Base-by-base conservation (phyloP, 257 asterid species). In the Agastache rugosa region DNA sequence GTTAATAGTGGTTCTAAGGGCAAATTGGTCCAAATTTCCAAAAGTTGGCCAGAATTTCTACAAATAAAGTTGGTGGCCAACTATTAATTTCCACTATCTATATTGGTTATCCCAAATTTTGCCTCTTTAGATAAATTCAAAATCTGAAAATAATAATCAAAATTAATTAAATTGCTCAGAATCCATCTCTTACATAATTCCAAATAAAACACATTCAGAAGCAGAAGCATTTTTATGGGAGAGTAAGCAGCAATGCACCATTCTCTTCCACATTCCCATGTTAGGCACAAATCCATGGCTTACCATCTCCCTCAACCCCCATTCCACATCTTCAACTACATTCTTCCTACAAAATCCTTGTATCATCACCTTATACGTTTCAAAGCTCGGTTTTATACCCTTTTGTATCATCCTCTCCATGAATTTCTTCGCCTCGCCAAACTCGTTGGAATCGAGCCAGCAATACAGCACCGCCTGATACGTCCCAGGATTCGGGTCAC, bases 241-340 rank as follows among this genome's bases (percentile, higher is more conserved):
- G 50, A 87, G 11, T 48, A 90, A 2, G 74, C 93, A 2, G 74
- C 93, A 85, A 11, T 68, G 74, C 48, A 89, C 70, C 67, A 87
- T 79, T 39, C 44, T 69, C 79, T 74, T 92, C 99, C 97, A 94
- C 88, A 87, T 86, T 61, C 97, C 97, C 98, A 86, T 86, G 84
- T 78, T 89, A 14, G 97, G 97, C 58, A 87, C 89, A 73, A 87
- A 90, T 17, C 96, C 95, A 77, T 79, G 86, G 64, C 74, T 80
- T 27, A 83, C 77, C 97, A 92, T 94, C 69, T 84, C 79, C 66
- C 12, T 84, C 83, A 94, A 79, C 3, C 80, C 87, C 97, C 97
- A 94, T 39, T 90, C 97, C 34, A 88, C 81, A 68, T 92, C 91
- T 55, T 69, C 89, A 35, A 77, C 82, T 23, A 63, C 77, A 53